Conservation (phyloP, 345 rosid species). For the Raphanus raphanistrum region DNA sequence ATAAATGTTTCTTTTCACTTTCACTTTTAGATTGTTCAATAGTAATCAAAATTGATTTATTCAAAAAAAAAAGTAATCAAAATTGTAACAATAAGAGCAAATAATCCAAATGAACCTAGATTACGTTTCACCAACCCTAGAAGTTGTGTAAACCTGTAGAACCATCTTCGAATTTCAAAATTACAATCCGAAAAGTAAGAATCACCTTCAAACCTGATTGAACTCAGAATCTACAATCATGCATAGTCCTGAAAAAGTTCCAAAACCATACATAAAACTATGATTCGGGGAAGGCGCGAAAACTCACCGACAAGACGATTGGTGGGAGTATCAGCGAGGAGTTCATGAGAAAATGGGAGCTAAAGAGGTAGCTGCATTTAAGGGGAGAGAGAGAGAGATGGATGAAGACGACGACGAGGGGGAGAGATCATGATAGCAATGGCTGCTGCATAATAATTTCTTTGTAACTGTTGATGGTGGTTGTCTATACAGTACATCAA, state of each 20-base stretch:
- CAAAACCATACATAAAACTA: neutral
- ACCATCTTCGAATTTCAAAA: neutral
- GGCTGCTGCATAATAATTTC: constrained; percentile 25
- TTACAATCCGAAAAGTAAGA: neutral
- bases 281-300: constrained; percentile 16
- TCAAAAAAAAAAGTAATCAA: neutral
- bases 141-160: neutral
- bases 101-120: neutral
- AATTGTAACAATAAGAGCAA: neutral
- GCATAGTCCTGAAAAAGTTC: neutral
- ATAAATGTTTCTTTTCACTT: neutral
- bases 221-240: constrained; percentile 21
- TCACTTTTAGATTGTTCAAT: neutral
- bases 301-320: constrained; percentile 32
- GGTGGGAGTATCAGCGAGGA: constrained; percentile 10
- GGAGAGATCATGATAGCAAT: constrained; percentile 13
- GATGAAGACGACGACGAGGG: constrained; percentile 31
- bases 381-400: neutral
- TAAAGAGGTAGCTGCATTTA: constrained; percentile 24
- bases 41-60: neutral
- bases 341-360: constrained; percentile 7
- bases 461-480: constrained; percentile 35
- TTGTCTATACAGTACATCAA: constrained; percentile 24
- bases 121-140: constrained; percentile 10
- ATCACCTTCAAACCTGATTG: neutral